Conservation (phyloP, 106 monocot species). For the Cymbidium sinense region DNA sequence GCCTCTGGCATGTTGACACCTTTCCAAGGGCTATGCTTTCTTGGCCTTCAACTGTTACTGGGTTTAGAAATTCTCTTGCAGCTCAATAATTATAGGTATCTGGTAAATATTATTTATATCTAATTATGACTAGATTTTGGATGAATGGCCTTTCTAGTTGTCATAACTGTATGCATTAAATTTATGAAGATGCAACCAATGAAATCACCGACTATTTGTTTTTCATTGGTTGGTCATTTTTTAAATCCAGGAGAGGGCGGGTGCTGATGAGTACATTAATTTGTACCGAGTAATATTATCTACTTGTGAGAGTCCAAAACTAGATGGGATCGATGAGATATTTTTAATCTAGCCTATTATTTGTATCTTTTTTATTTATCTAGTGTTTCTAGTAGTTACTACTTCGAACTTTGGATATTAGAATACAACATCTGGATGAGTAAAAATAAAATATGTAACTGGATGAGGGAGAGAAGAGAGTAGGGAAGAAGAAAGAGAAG, state of each 20-base stretch:
- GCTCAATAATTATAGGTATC: constrained; percentile 89
- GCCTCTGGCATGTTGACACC: constrained; percentile 78
- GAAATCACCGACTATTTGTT: neutral
- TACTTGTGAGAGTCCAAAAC: neutral
- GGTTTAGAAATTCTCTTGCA: constrained; percentile 94
- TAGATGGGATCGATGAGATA: constrained; percentile 1
- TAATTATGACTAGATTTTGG: neutral
- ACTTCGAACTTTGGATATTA: neutral
- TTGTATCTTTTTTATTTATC: neutral
- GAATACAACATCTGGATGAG: neutral
- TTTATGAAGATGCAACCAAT: constrained; percentile 1
- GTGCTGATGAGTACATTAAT: neutral
- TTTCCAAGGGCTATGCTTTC: constrained; percentile 77
- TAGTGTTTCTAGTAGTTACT: neutral
- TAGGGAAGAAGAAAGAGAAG: too few relatives aligned
- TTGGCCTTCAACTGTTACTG: constrained; percentile 82
- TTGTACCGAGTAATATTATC: neutral
- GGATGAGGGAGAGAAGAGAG: neutral
- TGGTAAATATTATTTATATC: neutral
- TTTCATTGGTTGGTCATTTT: neutral
- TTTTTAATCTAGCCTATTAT: neutral
- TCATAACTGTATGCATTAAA: neutral
- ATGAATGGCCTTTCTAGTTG: neutral
- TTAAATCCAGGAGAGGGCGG: neutral
- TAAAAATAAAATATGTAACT: neutral